Base-by-base conservation (phyloP, 495 filamentous ascomycete species). In the Parathielavia hyrcaniae region DNA sequence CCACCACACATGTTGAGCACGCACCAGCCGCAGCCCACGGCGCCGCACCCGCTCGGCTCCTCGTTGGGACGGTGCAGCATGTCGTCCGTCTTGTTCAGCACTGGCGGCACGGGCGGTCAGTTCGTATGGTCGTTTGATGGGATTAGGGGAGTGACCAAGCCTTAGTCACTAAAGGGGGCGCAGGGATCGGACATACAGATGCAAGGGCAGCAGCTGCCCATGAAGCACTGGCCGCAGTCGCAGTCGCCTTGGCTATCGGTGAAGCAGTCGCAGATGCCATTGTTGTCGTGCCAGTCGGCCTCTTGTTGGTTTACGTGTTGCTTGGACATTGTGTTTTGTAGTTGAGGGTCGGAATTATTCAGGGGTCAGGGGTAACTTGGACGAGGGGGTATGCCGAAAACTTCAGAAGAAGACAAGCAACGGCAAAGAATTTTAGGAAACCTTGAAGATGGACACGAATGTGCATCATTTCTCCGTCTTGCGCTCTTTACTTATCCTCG, bases 191-290 rank as follows among this genome's bases (percentile, higher is more conserved):
- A 65, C 62, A 58, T 53, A 67, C 68, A 43, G 36, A 81, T 65
- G 67, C 83, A 86, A 23, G 81, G 77, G 54, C 76, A 76, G 63
- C 69, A 84, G 49, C 64, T 75, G 40, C 66, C 67, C 36, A 77
- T 57, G 26, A 75, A 54, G 68, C 79, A 72, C 34, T 67, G 67
- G 4, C 66, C 62, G 49, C 69, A n/a, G n/a, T n/a, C n/a, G n/a
- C n/a, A n/a, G n/a, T n/a, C n/a, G n/a, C n/a, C n/a, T n/a, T n/a
- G n/a, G n/a, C n/a, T n/a, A n/a, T n/a, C 69, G 16, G 61, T 60
- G 46, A 63, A 69, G 62, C 72, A 75, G 46, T 68, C 61, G 60
- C 69, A 75, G 45, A 77, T 60, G 20, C 64, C 59, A 46, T n/a
- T n/a, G n/a, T n/a, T n/a, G n/a, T 64, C 60, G 48, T 70, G 64